Evolutionary conservation across 352 stramenopile genomes (phyloP), one percentile per base, ranked within the genome.

Genomic region (Lagenidium sp.): DNA sequence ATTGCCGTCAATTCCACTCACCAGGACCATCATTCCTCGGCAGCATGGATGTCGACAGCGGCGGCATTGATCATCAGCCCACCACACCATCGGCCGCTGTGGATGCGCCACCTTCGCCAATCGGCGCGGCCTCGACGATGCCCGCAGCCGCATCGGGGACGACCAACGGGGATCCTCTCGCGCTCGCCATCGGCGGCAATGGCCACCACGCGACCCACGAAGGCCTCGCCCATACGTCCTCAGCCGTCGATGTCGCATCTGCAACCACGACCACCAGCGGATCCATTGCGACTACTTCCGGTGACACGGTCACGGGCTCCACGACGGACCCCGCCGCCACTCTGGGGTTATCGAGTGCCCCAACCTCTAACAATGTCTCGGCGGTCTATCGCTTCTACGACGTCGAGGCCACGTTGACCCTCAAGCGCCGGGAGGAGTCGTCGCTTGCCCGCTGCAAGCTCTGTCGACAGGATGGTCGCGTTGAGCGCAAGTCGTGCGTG

Each of bases 381-480:
- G 76, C 76, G 3, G 76, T 89, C 29, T 86, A 89, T 43, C 73
- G 74, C 20, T 89, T 74, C 60, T 89, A 86, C 51, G 73, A 89
- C 19, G 67, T 89, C 38, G 76, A 85, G 46, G 68, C 68, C 8
- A 60, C 47, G 10, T 69, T 86, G 26, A 42, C 57, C 26, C 38
- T 72, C 44, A 85, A 86, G 58, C 71, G 75, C 28, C 64, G 76
- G 2, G 76, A 89, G 34, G 73, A 86, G 53, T 86, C 76, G 41
- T 75, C 71, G 29, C 74, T 85, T 42, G 76, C 76, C 24, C 65
- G 63, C 34, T 89, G 76, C 48, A 78, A 65, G 36, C 50, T 85
- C 24, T 89, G 76, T 38, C 41, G 56, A 6, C 46, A 67, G 20
- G 63, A 85, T 48, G 76, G 73, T 16, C 80, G 81, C 34, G 31